Conservation (phyloP, 108 stramenopile species). For the Aurantiochytrium sp. region DNA sequence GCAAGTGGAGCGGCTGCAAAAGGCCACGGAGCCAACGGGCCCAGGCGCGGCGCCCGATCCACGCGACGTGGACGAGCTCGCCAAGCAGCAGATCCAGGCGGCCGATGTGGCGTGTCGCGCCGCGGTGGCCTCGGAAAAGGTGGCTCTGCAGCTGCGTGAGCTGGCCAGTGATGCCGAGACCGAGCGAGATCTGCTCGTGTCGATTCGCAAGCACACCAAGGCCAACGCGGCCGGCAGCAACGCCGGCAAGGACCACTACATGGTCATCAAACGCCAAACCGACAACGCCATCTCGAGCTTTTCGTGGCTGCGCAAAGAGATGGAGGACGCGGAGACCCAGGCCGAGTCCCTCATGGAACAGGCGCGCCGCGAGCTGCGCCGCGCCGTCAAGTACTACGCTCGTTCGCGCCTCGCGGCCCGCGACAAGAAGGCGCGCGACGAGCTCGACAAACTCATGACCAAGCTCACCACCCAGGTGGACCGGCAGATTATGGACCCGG, state of each 20-base stretch:
- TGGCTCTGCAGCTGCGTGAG: constrained; percentile 8
- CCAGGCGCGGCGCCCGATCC: neutral
- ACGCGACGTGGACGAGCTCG: neutral
- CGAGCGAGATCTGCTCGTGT: neutral
- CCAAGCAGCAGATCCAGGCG: neutral
- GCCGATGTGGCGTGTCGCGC: neutral
- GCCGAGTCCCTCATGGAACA: constrained; percentile 2
- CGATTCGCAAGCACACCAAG: neutral
- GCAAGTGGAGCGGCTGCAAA: neutral
- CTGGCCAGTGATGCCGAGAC: neutral
- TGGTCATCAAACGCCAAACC: neutral
- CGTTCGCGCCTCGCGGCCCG: neutral
- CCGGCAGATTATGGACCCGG: neutral
- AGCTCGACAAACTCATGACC: neutral
- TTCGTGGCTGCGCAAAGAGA: neutral
- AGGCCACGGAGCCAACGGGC: neutral
- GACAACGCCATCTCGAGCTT: neutral
- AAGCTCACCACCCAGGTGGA: neutral
- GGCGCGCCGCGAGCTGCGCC: neutral
- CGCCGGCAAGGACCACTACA: neutral
- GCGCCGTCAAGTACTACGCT: neutral
- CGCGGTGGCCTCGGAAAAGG: neutral
- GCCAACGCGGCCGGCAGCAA: neutral
- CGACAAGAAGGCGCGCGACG: neutral
- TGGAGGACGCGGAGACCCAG: constrained; percentile 2